These are phyloP conservation scores for Micractinium conductrix DNA, from an alignment of 139 green algal genomes.

Conservation along the genomic window DNA sequence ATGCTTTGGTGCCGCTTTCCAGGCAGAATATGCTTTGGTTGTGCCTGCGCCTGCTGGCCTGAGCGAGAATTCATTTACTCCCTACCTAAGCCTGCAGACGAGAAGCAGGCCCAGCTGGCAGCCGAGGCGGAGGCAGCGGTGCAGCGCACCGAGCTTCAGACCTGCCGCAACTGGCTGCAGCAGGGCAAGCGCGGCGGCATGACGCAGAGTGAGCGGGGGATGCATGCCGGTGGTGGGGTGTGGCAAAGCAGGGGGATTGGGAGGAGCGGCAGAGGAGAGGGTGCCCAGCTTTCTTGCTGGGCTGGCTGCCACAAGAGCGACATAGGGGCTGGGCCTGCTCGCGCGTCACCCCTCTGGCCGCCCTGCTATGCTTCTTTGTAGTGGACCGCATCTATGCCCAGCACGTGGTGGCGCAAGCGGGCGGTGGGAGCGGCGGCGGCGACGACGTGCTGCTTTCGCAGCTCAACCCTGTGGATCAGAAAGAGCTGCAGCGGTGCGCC, in stretches of 20 bases:
- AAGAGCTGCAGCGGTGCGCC: background rate
- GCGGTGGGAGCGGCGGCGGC: slow-evolving; percentile 1
- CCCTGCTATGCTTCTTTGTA: background rate
- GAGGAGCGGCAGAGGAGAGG: too few species aligned
- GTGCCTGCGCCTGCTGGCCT: background rate
- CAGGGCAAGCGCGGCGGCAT: slow-evolving; percentile 28
- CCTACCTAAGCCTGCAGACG: slow-evolving; percentile 22
- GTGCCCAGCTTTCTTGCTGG: too few species aligned
- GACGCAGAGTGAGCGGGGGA: background rate
- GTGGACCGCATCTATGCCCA: slow-evolving; percentile 10
- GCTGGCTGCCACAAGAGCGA: too few species aligned
- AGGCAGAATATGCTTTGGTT: background rate
- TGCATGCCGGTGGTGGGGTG: too few species aligned
- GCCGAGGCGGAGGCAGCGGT: slow-evolving; percentile 4
- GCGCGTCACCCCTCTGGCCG: background rate
- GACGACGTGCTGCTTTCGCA: background rate
- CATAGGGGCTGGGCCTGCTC: too few species aligned
- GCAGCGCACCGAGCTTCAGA: slow-evolving; percentile 12
- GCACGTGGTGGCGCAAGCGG: background rate
- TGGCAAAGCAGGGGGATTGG: too few species aligned
- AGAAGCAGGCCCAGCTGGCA: background rate
- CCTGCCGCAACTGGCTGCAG: slow-evolving; percentile 24
- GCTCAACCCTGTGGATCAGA: background rate
- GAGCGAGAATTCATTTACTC: too few species aligned
- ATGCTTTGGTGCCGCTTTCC: too few species aligned